A percentile compares a stretch with the other conserved stretches of the same genome.
phyloP scores from a whole-genome alignment of 225 moss, liverwort and hornwort genomes.

The Pseudoscleropodium purum region DNA sequence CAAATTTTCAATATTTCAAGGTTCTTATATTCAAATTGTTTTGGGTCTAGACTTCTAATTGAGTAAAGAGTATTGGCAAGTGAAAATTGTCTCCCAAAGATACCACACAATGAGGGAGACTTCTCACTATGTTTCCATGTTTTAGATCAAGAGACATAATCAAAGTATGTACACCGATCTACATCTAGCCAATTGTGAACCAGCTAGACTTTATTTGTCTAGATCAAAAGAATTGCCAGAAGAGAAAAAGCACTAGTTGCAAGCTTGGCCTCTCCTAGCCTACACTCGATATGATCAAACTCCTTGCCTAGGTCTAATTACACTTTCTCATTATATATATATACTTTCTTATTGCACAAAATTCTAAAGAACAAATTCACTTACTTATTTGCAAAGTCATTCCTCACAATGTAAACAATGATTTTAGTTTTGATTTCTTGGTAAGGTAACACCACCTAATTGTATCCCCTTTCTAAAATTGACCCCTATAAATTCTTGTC shows the following conservation, averaged over 20 bases:
- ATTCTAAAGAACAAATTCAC: not conserved
- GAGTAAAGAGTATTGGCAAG: not conserved
- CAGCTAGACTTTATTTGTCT: not conserved
- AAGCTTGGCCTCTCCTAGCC: not conserved
- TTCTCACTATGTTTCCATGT: not conserved
- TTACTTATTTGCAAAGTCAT: not conserved
- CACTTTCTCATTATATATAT: not conserved
- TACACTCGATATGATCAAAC: not conserved
- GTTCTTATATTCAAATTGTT: not conserved
- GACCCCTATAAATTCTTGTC: not conserved
- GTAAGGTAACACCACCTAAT: too few relatives aligned
- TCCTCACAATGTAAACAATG: not conserved
- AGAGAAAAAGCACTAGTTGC: not conserved
- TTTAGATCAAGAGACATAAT: not conserved
- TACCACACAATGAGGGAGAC: not conserved
- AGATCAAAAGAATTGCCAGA: not conserved
- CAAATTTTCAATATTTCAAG: not conserved
- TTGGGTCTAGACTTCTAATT: too few relatives aligned
- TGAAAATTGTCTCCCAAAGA: not conserved
- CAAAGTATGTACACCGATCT: not conserved
- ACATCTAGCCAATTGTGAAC: not conserved
- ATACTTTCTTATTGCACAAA: not conserved
- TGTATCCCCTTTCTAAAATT: not conserved
- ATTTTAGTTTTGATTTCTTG: not conserved
- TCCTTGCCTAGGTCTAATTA: not conserved